Conservation (phyloP, 345 rosid species). For the Gossypium australe region DNA sequence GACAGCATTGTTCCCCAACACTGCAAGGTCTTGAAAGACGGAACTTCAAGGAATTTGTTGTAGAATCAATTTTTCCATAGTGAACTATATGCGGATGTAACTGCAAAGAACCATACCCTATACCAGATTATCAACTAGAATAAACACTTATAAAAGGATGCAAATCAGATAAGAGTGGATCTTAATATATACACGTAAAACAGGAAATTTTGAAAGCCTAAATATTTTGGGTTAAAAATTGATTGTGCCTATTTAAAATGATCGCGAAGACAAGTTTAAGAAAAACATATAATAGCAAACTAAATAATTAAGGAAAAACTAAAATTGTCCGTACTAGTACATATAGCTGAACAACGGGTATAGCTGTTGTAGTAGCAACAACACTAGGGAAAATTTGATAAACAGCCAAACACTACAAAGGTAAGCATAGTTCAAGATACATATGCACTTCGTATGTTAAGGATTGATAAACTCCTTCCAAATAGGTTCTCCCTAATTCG, state of each 20-base stretch:
- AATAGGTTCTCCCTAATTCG: background rate
- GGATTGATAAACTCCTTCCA: background rate
- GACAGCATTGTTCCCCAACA: constrained; percentile 74
- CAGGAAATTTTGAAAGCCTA: background rate
- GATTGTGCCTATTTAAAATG: background rate
- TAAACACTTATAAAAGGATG: background rate
- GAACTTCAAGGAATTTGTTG: constrained; percentile 67
- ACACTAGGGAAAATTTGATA: background rate
- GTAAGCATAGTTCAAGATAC: background rate
- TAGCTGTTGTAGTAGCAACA: background rate
- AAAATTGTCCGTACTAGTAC: background rate
- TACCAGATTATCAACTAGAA: constrained; percentile 5
- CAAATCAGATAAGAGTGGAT: background rate
- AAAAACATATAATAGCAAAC: background rate
- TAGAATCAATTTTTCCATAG: constrained; percentile 71
- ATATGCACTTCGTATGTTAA: background rate
- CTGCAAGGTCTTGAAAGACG: constrained; percentile 66
- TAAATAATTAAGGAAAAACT: background rate
- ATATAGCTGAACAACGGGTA: background rate
- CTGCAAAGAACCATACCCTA: constrained; percentile 35
- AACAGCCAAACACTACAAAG: background rate
- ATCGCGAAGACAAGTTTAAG: background rate
- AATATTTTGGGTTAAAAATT: background rate
- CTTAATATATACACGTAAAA: background rate
- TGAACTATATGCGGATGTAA: constrained; percentile 64